These are phyloP conservation scores for Wickerhamomyces mucosus DNA, from an alignment of 805 yeast genomes.

Conservation along the genomic window DNA sequence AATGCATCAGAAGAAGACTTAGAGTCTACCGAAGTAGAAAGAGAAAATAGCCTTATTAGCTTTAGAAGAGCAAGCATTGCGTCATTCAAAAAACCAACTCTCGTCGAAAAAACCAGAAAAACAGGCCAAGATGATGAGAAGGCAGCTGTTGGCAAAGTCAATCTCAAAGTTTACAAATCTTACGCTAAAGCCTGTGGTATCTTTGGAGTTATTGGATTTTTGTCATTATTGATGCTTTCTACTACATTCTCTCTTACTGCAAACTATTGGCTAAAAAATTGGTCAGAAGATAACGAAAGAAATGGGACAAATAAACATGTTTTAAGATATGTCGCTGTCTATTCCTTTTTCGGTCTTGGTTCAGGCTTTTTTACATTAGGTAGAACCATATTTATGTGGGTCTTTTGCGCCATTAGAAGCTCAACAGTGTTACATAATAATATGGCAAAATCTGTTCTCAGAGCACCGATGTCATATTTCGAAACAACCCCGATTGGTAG, in stretches of 20 bases:
- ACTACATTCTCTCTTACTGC: constrained; percentile 32
- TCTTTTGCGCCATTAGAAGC: constrained; percentile 46
- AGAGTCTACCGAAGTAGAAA: constrained; percentile 6
- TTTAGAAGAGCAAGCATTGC: constrained; percentile 47
- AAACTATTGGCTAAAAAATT: constrained; percentile 56
- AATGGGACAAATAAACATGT: constrained; percentile 34
- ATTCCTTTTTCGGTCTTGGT: constrained; percentile 45
- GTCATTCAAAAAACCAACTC: constrained; percentile 37
- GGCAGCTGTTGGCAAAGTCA: constrained; percentile 54
- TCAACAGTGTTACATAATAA: constrained; percentile 44
- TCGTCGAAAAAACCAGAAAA: constrained; percentile 22
- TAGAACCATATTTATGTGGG: constrained; percentile 39
- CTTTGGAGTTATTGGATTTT: constrained; percentile 33
- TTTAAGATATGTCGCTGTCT: constrained; percentile 38
- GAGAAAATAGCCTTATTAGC: constrained; percentile 4
- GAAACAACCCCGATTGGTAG: constrained; percentile 65
- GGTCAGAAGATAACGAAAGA: constrained; percentile 49
- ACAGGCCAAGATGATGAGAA: constrained; percentile 41
- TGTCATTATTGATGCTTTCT: constrained; percentile 26
- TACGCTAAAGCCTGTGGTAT: constrained; percentile 54
- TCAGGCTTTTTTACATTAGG: constrained; percentile 39
- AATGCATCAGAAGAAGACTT: constrained; percentile 36
- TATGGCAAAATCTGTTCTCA: constrained; percentile 44
- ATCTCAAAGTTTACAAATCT: constrained; percentile 38
- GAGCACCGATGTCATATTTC: constrained; percentile 58